Base-by-base conservation (phyloP, 345 rosid genomes). In the Luvunga scandens region DNA sequence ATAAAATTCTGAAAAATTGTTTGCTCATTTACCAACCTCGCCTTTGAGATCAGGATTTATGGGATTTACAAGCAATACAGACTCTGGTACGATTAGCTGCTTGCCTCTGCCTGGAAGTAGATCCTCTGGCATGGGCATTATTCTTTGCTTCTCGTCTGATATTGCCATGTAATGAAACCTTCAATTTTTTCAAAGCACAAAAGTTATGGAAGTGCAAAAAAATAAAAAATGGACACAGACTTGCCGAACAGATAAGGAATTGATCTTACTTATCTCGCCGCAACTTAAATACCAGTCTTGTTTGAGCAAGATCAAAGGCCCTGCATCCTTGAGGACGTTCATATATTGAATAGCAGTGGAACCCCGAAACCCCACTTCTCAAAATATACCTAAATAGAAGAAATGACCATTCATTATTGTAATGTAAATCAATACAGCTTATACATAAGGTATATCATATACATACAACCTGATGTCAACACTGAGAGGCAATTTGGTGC, bases 81-180 rank as follows among this genome's bases (percentile, higher is more conserved):
- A 82, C 64, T 86, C 87, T 0, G 87, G 85, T 12, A 81, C 82
- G 24, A 78, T 75, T 7, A 86, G 68, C 24, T 28, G 85, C 60
- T 83, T 79, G 71, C 85, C 81, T 81, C 80, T 81, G 4, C 75
- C 83, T 1, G 81, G 83, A 71, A 76, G 82, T 25, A 79, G 76
- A 50, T 87, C 88, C 45, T 82, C 83, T 0, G 86, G 85, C 82
- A 80, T 79, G 8, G 88, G 88, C 90, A 87, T 87, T 67, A 83
- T 22, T 68, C 86, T 76, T 73, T 82, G 88, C 66, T 79, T 83
- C 56, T 66, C 86, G 24, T 87, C 85, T 36, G 85, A 67, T 25
- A 85, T 77, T 57, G 84, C 88, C 90, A 83, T 84, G 83, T 79
- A 87, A 69, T 87, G 85, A 55, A 85, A 87, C 77, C 88, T 83